Base-by-base conservation (phyloP, 768 basidiomycete species). In the Mycena floridula region DNA sequence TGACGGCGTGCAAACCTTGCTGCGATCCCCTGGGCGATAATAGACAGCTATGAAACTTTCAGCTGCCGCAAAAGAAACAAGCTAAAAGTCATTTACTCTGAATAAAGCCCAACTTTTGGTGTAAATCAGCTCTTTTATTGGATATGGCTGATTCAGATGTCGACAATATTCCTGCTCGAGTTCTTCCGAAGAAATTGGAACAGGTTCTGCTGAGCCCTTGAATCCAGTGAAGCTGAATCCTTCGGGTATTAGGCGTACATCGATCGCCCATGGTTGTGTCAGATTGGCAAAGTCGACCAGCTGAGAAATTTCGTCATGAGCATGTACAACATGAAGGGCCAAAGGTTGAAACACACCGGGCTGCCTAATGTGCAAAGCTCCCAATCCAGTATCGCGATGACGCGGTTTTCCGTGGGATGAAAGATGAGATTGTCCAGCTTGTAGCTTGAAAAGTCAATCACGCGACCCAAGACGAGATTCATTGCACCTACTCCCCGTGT, bases 381-480 rank as follows among this genome's bases (percentile, higher is more conserved):
- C 95, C 95, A 99, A 57, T 99, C 95, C 40, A 99, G 64, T 28
- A 99, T 91, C 5, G 91, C 96, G 50, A 98, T 92, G 3, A 98
- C 93, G 32, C 77, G 72, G 49, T 93, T 90, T 63, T 97, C 85
- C 0, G 83, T 89, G 0, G 87, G 85, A 54, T 98, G 94, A 65
- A 96, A 98, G 50, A 97, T 76, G 51, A 99, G 61, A 61, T 99
- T 99, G 64, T 99, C 95, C n/a, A 95, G 70, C 62, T 99, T 99
- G 61, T 89, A 98, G 63, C n/a, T n/a, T n/a, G n/a, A n/a, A n/a
- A n/a, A n/a, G n/a, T n/a, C n/a, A n/a, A n/a, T n/a, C n/a, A n/a
- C n/a, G n/a, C n/a, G n/a, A n/a, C n/a, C n/a, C n/a, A n/a, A n/a
- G n/a, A n/a, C n/a, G n/a, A n/a, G n/a, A n/a, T n/a, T n/a, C n/a